These are phyloP conservation scores for Ogataea methylovora DNA, from an alignment of 805 yeast species.

Conservation along the genomic window DNA sequence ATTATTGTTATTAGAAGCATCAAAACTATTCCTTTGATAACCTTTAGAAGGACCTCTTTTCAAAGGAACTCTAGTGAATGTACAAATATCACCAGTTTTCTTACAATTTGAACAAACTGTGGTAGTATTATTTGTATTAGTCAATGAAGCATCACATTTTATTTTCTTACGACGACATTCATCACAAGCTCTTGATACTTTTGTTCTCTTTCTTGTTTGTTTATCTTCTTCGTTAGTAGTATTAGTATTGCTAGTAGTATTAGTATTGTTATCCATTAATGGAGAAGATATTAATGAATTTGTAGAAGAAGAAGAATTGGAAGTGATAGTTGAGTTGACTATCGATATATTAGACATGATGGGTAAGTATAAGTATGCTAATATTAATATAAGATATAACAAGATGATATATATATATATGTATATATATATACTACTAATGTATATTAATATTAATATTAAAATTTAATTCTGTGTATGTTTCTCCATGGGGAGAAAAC, in stretches of 20 bases:
- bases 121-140: constrained; percentile 38
- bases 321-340: too few relatives aligned
- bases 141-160: constrained; percentile 57
- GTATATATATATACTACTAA: too few relatives aligned
- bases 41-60: constrained; percentile 81
- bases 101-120: constrained; percentile 55
- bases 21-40: neutral
- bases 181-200: constrained; percentile 78
- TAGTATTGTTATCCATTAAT: neutral
- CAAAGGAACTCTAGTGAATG: constrained; percentile 64
- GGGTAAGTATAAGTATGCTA: too few relatives aligned
- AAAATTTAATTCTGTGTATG: too few relatives aligned
- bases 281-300: neutral
- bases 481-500: too few relatives aligned
- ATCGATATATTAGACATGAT: too few relatives aligned
- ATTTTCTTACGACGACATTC: constrained; percentile 70
- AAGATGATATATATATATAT: too few relatives aligned
- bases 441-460: too few relatives aligned
- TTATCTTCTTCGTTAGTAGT: neutral
- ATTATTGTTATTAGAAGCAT: neutral
- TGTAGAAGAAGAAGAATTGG: too few relatives aligned
- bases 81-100: constrained; percentile 52
- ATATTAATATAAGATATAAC: too few relatives aligned
- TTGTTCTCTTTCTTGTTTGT: constrained; percentile 47
- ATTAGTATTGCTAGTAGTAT: neutral